A percentile compares a stretch with the other conserved stretches of the same genome.
Conservation (phyloP, 345 rosid genomes). For the Populus euphratica region DNA sequence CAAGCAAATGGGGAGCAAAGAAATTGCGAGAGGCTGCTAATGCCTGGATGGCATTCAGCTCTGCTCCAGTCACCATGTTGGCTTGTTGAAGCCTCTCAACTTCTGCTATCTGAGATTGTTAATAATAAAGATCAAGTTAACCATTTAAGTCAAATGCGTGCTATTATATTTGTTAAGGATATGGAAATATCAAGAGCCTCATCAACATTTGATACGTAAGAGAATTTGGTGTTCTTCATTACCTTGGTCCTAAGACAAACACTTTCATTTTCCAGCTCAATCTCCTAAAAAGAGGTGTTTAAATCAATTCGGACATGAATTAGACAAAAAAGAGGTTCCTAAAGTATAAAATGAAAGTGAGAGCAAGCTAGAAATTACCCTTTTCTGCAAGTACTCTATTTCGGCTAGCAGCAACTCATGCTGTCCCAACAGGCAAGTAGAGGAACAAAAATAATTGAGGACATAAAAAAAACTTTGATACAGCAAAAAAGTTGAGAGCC, state of each 20-base stretch:
- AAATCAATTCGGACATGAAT: too few species aligned
- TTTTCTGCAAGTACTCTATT: constrained; percentile 84
- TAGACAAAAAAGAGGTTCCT: neutral
- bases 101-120: constrained; percentile 63
- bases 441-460: neutral
- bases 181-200: neutral
- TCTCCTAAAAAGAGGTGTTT: constrained; percentile 45
- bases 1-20: constrained; percentile 60
- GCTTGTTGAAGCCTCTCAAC: constrained; percentile 78
- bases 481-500: neutral
- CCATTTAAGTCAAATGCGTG: neutral
- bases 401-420: constrained; percentile 93
- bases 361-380: constrained; percentile 39
- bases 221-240: neutral
- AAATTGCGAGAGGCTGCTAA: constrained; percentile 80
- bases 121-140: neutral
- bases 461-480: neutral
- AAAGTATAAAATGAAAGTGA: neutral
- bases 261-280: constrained; percentile 85
- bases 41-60: constrained; percentile 76
- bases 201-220: neutral
- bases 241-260: constrained; percentile 81
- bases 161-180: too few species aligned
- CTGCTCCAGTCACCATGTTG: constrained; percentile 65
- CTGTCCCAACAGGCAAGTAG: constrained; percentile 38